Evolutionary conservation across 176 grass and related monocot genomes (phyloP).

Genomic region (Otatea glauca): DNA sequence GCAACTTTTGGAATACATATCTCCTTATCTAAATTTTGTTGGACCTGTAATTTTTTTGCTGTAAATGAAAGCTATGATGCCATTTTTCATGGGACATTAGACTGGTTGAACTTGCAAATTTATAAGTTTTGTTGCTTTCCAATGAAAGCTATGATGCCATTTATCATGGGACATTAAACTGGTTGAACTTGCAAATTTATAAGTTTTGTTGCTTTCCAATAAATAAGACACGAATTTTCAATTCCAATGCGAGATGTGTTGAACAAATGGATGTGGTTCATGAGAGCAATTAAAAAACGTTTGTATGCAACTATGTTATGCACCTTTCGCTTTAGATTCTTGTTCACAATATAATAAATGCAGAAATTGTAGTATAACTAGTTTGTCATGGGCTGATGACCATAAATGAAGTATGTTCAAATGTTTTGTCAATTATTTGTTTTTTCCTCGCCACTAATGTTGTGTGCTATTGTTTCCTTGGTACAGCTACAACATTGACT

Average conservation of each 20-base stretch:
- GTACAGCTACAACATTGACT: slow-evolving; percentile 65
- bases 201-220: slow-evolving; percentile 1
- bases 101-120: background rate
- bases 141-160: background rate
- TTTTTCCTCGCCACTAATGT: background rate
- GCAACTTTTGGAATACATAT: background rate
- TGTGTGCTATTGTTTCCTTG: slow-evolving; percentile 2
- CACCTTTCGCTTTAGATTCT: background rate
- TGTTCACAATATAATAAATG: background rate
- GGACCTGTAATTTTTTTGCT: background rate
- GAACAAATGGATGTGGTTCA: background rate
- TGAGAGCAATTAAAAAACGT: background rate
- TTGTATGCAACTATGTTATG: background rate
- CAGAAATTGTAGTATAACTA: background rate
- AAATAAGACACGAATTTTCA: background rate
- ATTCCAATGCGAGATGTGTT: background rate
- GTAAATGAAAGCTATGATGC: background rate
- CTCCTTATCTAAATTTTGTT: background rate
- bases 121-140: background rate
- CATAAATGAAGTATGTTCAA: background rate
- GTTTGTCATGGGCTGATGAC: slow-evolving; percentile 7
- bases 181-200: background rate
- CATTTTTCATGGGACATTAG: background rate
- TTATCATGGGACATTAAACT: slow-evolving; percentile 3
- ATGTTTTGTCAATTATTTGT: background rate